Evolutionary conservation across 2,329 filamentous ascomycete species (phyloP).

Genomic region (Aplosporella prunicola): DNA sequence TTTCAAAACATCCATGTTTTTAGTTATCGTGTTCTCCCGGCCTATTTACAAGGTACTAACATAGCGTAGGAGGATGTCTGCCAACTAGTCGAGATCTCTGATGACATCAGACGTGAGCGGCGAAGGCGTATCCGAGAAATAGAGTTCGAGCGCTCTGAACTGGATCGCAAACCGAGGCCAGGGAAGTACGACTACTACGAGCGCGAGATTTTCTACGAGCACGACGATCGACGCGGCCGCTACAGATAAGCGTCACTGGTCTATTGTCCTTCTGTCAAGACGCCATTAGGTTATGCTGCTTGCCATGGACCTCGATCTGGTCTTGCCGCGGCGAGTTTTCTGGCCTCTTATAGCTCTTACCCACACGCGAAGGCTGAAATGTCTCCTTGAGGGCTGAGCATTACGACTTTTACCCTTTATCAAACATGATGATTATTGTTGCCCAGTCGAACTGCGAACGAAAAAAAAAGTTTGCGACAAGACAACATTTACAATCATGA

Average conservation of each 20-base stretch:
- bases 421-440: too few species aligned
- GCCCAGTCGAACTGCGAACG: too few species aligned
- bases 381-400: too few species aligned
- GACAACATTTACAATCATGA: too few species aligned
- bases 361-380: too few species aligned
- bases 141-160: constrained; percentile 49
- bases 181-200: constrained; percentile 55
- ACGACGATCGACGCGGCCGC: constrained; percentile 36
- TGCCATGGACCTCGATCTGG: too few species aligned
- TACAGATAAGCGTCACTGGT: constrained; percentile 29
- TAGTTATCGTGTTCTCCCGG: not conserved
- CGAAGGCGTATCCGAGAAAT: constrained; percentile 51
- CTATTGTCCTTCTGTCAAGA: too few species aligned
- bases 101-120: constrained; percentile 64
- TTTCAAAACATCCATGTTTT: constrained; percentile 17
- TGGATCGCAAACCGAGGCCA: constrained; percentile 29
- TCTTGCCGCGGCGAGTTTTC: too few species aligned
- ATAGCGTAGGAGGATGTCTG: constrained; percentile 68
- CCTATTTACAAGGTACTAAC: constrained; percentile 29
- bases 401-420: too few species aligned
- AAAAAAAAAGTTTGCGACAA: too few species aligned
- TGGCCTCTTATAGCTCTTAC: too few species aligned
- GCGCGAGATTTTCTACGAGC: constrained; percentile 52
- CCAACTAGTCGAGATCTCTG: constrained; percentile 70
- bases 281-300: too few species aligned